Percentiles rank a stretch among this genome's conserved stretches.
These are phyloP conservation scores for Lignosus rhinocerotis DNA, from an alignment of 1,284 basidiomycete species.

Conservation along the genomic window DNA sequence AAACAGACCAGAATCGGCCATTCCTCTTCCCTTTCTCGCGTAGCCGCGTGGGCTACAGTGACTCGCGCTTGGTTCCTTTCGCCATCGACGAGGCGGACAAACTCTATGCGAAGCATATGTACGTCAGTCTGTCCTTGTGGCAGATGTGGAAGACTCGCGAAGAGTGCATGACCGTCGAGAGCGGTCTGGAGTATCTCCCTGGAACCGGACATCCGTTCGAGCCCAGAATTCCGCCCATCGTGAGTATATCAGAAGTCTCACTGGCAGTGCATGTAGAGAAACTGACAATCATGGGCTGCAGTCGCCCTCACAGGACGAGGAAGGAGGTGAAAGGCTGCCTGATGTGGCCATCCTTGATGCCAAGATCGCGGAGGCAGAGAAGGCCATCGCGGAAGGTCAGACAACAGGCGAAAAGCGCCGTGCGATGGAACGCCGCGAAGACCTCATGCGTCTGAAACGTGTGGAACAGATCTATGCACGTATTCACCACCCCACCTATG, in stretches of 20 bases:
- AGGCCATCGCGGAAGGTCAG: conserved; percentile 56
- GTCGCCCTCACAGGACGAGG: conserved; percentile 48
- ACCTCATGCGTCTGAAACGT: conserved; percentile 81
- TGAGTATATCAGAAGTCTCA: conserved; percentile 27
- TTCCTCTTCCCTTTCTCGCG: conserved; percentile 95
- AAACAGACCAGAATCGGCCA: conserved; percentile 93
- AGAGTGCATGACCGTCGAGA: conserved; percentile 92
- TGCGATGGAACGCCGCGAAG: conserved; percentile 70
- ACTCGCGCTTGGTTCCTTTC: conserved; percentile 79
- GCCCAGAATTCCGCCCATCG: conserved; percentile 37
- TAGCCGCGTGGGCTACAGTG: conserved; percentile 40
- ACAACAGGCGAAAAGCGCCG: conserved; percentile 57
- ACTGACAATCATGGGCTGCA: conserved; percentile 5
- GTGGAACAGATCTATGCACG: conserved; percentile 92
- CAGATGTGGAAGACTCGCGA: conserved; percentile 96
- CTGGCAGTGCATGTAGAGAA: conserved; percentile 1
- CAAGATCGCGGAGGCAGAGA: conserved; percentile 68
- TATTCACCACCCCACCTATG: conserved; percentile 1
- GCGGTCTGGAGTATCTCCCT: conserved; percentile 82
- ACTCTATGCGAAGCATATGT: conserved; percentile 89
- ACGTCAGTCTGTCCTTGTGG: conserved; percentile 84
- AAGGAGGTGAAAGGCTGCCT: conserved; percentile 58
- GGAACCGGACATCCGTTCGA: conserved; percentile 51
- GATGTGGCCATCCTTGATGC: conserved; percentile 72
- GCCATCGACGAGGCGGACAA: conserved; percentile 95